A percentile compares a stretch with the other conserved stretches of the same genome.
These are phyloP conservation scores for Lyophyllum atratum DNA, from an alignment of 768 basidiomycete species.

Conservation along the genomic window DNA sequence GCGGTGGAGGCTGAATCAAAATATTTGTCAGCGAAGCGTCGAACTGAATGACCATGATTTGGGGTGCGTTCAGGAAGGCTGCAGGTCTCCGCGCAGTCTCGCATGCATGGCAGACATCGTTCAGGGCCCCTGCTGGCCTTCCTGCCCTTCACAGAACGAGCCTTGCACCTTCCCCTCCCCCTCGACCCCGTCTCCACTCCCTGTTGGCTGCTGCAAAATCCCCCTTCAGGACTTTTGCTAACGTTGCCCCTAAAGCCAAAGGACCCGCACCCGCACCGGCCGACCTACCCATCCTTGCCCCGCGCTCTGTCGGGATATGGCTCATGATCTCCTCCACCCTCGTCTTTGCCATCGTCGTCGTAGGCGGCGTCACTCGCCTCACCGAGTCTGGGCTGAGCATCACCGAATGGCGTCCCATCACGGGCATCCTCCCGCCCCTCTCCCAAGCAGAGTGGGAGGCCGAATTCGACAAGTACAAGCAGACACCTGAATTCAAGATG, in stretches of 20 bases:
- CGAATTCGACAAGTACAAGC: slow-evolving; percentile 94
- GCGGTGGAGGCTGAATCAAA: slow-evolving; percentile 3
- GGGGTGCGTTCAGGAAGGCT: slow-evolving; percentile 24
- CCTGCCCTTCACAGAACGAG: neutral
- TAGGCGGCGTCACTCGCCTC: slow-evolving; percentile 94
- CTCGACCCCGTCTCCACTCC: slow-evolving; percentile 3
- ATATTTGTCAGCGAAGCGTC: slow-evolving; percentile 8
- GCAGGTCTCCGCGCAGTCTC: slow-evolving; percentile 10
- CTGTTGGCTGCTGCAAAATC: neutral
- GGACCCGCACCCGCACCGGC: slow-evolving; percentile 1
- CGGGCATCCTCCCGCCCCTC: slow-evolving; percentile 85
- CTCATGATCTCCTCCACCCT: slow-evolving; percentile 82
- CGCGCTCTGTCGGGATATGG: slow-evolving; percentile 80
- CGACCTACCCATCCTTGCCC: slow-evolving; percentile 57
- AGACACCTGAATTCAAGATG: slow-evolving; percentile 95
- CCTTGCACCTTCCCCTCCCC: neutral
- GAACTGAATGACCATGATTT: slow-evolving; percentile 20
- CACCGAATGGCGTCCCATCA: slow-evolving; percentile 95
- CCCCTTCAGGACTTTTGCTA: slow-evolving; percentile 3
- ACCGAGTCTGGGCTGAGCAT: slow-evolving; percentile 98
- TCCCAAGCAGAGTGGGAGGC: slow-evolving; percentile 73
- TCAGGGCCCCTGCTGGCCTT: neutral
- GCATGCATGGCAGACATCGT: neutral
- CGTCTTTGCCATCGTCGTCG: slow-evolving; percentile 90
- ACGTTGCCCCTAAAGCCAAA: neutral